Conservation (phyloP, 139 green algal species). For the Coelastrella sp. region DNA sequence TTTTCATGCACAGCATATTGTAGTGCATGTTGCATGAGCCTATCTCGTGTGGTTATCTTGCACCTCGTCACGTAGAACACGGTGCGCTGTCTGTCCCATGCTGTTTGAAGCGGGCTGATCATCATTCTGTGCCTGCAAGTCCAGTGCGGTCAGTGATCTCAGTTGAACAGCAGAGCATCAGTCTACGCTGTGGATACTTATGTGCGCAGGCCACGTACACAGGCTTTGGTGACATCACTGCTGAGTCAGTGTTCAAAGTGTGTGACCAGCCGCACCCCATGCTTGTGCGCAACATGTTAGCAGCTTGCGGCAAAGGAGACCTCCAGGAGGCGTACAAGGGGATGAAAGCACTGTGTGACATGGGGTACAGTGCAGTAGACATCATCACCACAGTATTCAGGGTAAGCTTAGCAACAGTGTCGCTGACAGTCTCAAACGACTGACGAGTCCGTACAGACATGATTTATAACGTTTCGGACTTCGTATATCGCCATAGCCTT, state of each 20-base stretch:
- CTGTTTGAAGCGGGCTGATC: too few relatives aligned
- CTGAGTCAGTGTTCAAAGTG: constrained; percentile 96
- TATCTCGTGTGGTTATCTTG: too few relatives aligned
- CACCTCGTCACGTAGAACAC: too few relatives aligned
- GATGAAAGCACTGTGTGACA: constrained; percentile 88
- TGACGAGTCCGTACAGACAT: too few relatives aligned
- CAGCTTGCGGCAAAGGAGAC: constrained; percentile 74
- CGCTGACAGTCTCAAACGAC: neutral
- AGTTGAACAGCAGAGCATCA: neutral
- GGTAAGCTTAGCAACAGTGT: constrained; percentile 30
- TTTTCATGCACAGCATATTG: too few relatives aligned
- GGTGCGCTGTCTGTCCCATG: too few relatives aligned
- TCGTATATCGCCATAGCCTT: too few relatives aligned
- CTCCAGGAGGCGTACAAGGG: constrained; percentile 87
- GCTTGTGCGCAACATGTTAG: constrained; percentile 85
- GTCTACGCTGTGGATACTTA: neutral
- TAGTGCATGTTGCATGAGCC: too few relatives aligned
- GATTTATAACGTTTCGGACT: too few relatives aligned
- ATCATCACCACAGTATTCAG: constrained; percentile 98
- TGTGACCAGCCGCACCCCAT: constrained; percentile 98
- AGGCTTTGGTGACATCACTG: constrained; percentile 93
- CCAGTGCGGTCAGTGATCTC: too few relatives aligned
- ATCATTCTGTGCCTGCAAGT: too few relatives aligned
- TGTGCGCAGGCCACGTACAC: constrained; percentile 82
- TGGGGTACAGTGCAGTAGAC: constrained; percentile 93